Percentiles rank a stretch among this genome's conserved stretches.
Evolutionary conservation across 257 asterid genomes (phyloP).

Genomic region (Nicotiana tabacum): DNA sequence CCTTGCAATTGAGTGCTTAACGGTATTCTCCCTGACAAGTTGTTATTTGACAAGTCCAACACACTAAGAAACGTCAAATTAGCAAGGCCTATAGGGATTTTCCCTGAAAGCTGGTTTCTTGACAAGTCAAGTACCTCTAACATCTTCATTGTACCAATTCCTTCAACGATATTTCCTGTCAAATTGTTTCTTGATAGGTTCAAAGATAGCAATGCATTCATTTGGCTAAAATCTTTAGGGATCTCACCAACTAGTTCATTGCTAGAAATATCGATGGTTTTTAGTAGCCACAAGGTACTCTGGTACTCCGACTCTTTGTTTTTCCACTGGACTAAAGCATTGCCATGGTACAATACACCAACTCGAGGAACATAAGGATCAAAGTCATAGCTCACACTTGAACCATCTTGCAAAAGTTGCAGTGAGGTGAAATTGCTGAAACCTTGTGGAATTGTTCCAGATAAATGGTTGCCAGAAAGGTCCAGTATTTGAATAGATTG

Average conservation of each 20-base stretch:
- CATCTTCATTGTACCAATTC: conserved; percentile 21
- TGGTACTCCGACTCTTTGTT: not conserved
- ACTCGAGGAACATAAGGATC: not conserved
- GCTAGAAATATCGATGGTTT: conserved; percentile 19
- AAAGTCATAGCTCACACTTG: not conserved
- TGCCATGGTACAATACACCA: conserved; percentile 1
- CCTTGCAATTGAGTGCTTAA: conserved; percentile 27
- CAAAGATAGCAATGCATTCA: conserved; percentile 26
- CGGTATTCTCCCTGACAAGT: conserved; percentile 31
- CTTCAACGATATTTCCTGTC: conserved; percentile 19
- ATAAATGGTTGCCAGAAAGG: conserved; percentile 29
- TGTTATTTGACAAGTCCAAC: conserved; percentile 32
- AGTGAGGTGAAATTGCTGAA: conserved; percentile 17
- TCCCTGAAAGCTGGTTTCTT: not conserved
- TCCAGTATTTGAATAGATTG: conserved; percentile 30
- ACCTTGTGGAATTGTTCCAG: conserved; percentile 31
- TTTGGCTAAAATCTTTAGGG: conserved; percentile 12
- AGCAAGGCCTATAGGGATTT: conserved; percentile 11
- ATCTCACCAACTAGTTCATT: conserved; percentile 23
- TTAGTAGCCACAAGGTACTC: conserved; percentile 1
- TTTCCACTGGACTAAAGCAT: conserved; percentile 13
- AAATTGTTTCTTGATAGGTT: conserved; percentile 32
- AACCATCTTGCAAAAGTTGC: not conserved
- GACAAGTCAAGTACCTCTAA: conserved; percentile 18
- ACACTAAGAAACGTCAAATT: conserved; percentile 5